Evolutionary conservation across 2,329 filamentous ascomycete species (phyloP).

Genomic region (Endoconidiophora polonica): DNA sequence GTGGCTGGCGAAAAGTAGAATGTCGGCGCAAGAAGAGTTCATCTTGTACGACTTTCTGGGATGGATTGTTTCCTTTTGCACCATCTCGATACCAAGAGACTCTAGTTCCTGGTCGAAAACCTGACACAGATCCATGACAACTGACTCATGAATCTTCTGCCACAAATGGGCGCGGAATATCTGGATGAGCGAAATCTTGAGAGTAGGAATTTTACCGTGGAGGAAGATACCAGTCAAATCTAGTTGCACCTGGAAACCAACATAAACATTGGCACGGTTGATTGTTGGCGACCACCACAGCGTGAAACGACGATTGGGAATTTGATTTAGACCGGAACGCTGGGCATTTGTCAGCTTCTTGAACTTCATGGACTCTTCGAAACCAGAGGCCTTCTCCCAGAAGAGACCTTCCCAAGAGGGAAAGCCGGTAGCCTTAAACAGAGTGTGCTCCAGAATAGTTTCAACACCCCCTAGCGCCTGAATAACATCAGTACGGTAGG

Average conservation of each 20-base stretch:
- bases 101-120: conserved; percentile 97
- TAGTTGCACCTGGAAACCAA: conserved; percentile 97
- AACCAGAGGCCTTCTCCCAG: conserved; percentile 55
- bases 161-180: conserved; percentile 99
- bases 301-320: conserved; percentile 95
- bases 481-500: conserved; percentile 91
- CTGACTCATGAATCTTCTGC: conserved; percentile 98
- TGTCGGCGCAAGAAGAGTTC: conserved; percentile 98
- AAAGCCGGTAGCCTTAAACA: conserved; percentile 95
- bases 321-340: conserved; percentile 90
- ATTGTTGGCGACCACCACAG: conserved; percentile 94
- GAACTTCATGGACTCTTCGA: conserved; percentile 71
- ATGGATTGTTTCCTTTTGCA: conserved; percentile 98
- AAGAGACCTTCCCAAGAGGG: conserved; percentile 94
- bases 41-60: conserved; percentile 99
- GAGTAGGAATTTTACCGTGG: conserved; percentile 93
- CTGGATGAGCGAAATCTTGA: conserved; percentile 96
- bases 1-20: conserved; percentile 88
- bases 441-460: conserved; percentile 88
- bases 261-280: conserved; percentile 91
- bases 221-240: conserved; percentile 97
- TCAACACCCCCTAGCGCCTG: conserved; percentile 93
- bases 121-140: conserved; percentile 97
- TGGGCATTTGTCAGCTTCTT: conserved; percentile 98
- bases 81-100: conserved; percentile 86